Evolutionary conservation across 2,329 filamentous ascomycete genomes (phyloP).

Genomic region (Dothiorella sarmentorum): DNA sequence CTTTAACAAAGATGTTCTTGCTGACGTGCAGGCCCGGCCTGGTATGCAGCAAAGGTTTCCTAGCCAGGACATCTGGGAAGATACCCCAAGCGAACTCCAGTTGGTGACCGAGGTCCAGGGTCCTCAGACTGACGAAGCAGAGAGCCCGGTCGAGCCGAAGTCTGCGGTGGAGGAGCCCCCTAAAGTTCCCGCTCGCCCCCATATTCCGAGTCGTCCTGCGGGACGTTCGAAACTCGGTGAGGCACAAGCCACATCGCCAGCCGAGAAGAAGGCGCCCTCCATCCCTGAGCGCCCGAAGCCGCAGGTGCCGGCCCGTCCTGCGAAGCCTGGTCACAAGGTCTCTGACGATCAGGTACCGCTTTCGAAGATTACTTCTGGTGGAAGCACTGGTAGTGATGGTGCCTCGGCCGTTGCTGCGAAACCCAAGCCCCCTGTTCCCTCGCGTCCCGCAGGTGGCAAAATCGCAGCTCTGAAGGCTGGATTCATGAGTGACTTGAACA

Average conservation of each 20-base stretch:
- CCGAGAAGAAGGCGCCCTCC: constrained; percentile 49
- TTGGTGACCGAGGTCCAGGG: constrained; percentile 69
- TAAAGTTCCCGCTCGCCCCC: constrained; percentile 29
- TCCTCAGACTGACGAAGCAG: constrained; percentile 45
- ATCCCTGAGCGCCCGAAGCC: constrained; percentile 63
- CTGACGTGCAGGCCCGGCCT: constrained; percentile 49
- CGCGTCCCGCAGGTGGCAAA: constrained; percentile 74
- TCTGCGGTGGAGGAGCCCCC: background rate
- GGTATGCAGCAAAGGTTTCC: constrained; percentile 71
- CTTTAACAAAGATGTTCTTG: constrained; percentile 51
- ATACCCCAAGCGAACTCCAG: constrained; percentile 77
- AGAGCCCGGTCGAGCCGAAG: constrained; percentile 23
- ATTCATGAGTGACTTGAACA: constrained; percentile 91
- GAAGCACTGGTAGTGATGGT: constrained; percentile 31
- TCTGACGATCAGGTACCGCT: constrained; percentile 32
- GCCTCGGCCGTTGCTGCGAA: constrained; percentile 52
- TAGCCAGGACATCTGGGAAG: constrained; percentile 92
- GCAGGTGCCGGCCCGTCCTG: constrained; percentile 56
- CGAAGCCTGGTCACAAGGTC: constrained; percentile 46
- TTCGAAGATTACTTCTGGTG: constrained; percentile 33
- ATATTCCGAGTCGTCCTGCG: constrained; percentile 34
- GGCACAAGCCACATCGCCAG: constrained; percentile 40
- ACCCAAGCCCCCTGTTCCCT: constrained; percentile 78
- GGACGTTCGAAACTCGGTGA: constrained; percentile 8
- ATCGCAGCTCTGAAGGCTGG: constrained; percentile 87